phyloP scores from a whole-genome alignment of 2,329 filamentous ascomycete genomes.

The Talaromyces sp. region DNA sequence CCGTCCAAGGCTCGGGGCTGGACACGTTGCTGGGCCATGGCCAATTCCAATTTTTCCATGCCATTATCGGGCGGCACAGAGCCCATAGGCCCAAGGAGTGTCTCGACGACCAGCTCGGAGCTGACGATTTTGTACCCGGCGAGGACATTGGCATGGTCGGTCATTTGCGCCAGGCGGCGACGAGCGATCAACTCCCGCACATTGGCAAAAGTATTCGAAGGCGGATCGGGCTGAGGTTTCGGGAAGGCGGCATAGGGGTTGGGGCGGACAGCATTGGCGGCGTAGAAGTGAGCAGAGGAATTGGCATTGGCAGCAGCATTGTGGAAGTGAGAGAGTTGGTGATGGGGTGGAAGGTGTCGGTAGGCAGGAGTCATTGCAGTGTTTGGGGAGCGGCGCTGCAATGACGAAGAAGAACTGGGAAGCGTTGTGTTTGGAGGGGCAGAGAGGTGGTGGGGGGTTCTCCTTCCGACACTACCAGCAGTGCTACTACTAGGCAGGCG shows the following conservation, averaged over 20 bases:
- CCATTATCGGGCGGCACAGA: slow-evolving; percentile 40
- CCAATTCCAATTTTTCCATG: slow-evolving; percentile 42
- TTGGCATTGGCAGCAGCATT: slow-evolving; percentile 7
- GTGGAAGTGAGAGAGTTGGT: slow-evolving; percentile 3
- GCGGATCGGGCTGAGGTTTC: slow-evolving; percentile 22
- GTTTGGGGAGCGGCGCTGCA: slow-evolving; percentile 28
- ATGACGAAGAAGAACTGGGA: slow-evolving; percentile 20
- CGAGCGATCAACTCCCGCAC: slow-evolving; percentile 41
- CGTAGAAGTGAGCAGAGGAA: slow-evolving; percentile 16
- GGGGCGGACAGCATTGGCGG: slow-evolving; percentile 16
- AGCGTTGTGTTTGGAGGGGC: slow-evolving; percentile 22
- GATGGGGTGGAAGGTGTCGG: slow-evolving; percentile 31
- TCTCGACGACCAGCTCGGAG: slow-evolving; percentile 43
- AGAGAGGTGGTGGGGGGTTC: slow-evolving; percentile 25
- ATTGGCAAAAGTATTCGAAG: slow-evolving; percentile 38
- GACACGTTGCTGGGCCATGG: slow-evolving; percentile 44
- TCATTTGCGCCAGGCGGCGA: slow-evolving; percentile 42
- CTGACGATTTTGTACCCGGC: slow-evolving; percentile 44
- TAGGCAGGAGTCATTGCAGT: slow-evolving; percentile 45
- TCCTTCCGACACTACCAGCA: slow-evolving; percentile 5
- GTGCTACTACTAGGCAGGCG: not conserved
- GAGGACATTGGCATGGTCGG: slow-evolving; percentile 45
- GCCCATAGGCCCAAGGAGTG: slow-evolving; percentile 40
- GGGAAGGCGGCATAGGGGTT: slow-evolving; percentile 21
- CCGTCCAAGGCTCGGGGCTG: slow-evolving; percentile 39